These are phyloP conservation scores for Crucihimalaya himalaica DNA, from an alignment of 345 rosid species.

Conservation along the genomic window DNA sequence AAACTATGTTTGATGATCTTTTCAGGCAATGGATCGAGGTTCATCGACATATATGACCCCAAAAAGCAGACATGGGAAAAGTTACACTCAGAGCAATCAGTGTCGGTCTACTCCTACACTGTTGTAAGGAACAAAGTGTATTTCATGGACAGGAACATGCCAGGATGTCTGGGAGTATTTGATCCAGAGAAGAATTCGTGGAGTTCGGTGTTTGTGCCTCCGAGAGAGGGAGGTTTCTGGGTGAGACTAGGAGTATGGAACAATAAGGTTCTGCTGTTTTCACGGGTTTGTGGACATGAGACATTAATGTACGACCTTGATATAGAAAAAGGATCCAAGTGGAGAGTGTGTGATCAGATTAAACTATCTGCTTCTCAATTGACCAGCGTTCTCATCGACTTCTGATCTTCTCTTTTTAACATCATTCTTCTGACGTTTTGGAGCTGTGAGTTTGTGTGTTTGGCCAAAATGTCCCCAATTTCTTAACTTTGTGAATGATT, in stretches of 20 bases:
- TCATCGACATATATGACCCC: slow-evolving; percentile 72
- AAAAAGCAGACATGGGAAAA: slow-evolving; percentile 60
- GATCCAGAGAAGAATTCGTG: slow-evolving; percentile 62
- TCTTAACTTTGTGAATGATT: neutral
- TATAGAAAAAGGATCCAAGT: slow-evolving; percentile 64
- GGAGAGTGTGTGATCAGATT: slow-evolving; percentile 65
- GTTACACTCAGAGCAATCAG: slow-evolving; percentile 62
- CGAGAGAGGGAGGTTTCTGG: slow-evolving; percentile 69
- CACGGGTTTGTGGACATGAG: slow-evolving; percentile 48
- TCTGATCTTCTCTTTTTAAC: slow-evolving; percentile 9
- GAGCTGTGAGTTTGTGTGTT: neutral
- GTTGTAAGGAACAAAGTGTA: slow-evolving; percentile 67
- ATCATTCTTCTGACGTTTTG: slow-evolving; percentile 18
- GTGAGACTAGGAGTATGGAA: slow-evolving; percentile 65
- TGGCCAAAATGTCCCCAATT: neutral
- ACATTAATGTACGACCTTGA: slow-evolving; percentile 73
- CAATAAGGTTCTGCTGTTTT: slow-evolving; percentile 72
- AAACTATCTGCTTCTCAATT: slow-evolving; percentile 74
- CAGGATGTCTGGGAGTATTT: slow-evolving; percentile 65
- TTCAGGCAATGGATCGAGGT: slow-evolving; percentile 50
- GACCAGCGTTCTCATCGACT: slow-evolving; percentile 33
- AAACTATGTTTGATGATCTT: neutral
- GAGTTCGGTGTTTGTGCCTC: slow-evolving; percentile 70
- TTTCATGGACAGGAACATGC: slow-evolving; percentile 89
- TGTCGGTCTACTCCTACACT: slow-evolving; percentile 85